Conservation (phyloP, 139 green algal genomes). For the Zygnema circumcarinatum region DNA sequence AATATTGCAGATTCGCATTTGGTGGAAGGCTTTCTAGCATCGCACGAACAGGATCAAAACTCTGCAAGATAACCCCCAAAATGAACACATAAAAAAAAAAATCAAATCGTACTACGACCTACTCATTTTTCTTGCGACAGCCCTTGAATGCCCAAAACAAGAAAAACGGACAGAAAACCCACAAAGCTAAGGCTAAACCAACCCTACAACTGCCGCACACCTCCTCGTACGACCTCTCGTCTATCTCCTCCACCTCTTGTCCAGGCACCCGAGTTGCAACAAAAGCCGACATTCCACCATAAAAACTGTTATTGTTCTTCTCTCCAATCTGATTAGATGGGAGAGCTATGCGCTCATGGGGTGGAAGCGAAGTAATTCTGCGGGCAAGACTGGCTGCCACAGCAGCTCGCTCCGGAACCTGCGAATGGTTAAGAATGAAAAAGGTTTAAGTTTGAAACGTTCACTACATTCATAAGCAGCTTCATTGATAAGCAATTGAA, state of each 20-base stretch:
- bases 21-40: constrained; percentile 32
- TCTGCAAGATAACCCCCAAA: constrained; percentile 9
- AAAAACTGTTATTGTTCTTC: background rate
- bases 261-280: background rate
- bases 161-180: no score
- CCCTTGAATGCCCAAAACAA: no score
- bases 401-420: constrained; percentile 2
- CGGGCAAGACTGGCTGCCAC: constrained; percentile 22
- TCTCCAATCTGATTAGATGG: background rate
- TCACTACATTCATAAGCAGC: background rate
- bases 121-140: no score
- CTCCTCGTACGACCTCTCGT: constrained; percentile 31
- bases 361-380: background rate
- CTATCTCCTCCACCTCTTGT: constrained; percentile 15
- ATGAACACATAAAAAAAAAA: background rate
- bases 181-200: no score
- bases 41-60: constrained; percentile 33
- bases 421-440: background rate
- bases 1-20: constrained; percentile 16
- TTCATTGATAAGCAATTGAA: background rate
- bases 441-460: background rate
- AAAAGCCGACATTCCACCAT: constrained; percentile 1
- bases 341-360: constrained; percentile 21
- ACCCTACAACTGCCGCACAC: background rate
- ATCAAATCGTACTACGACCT: no score